Percentiles rank a stretch among this genome's conserved stretches.
These are phyloP conservation scores for Amanita exitialis DNA, from an alignment of 768 basidiomycete species.

Conservation along the genomic window DNA sequence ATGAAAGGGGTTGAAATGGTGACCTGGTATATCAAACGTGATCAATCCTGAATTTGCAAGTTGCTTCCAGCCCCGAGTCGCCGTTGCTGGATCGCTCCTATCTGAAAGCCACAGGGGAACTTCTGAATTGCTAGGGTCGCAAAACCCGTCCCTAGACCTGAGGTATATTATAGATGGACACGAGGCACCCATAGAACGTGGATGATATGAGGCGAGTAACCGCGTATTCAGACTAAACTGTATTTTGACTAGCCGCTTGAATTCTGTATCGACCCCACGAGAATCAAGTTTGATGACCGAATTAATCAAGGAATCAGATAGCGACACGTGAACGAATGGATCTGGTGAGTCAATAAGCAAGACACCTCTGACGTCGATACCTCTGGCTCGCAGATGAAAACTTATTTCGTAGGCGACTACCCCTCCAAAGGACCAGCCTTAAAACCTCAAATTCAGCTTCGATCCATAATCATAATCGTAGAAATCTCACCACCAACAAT, in stretches of 20 bases:
- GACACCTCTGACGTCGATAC: conserved; percentile 41
- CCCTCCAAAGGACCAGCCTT: conserved; percentile 78
- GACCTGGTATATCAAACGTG: conserved; percentile 48
- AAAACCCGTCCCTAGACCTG: conserved; percentile 40
- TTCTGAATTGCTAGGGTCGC: conserved; percentile 17
- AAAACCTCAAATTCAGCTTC: not conserved
- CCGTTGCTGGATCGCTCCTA: conserved; percentile 22
- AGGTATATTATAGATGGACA: conserved; percentile 35
- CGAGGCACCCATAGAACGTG: conserved; percentile 11
- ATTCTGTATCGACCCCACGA: conserved; percentile 17
- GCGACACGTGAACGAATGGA: conserved; percentile 39
- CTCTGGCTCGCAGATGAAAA: conserved; percentile 32
- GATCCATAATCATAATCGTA: not conserved
- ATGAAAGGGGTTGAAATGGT: conserved; percentile 57
- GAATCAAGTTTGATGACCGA: conserved; percentile 25
- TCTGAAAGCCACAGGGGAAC: conserved; percentile 46
- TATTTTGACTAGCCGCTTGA: conserved; percentile 25
- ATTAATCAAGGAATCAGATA: conserved; percentile 45
- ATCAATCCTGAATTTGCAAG: conserved; percentile 27
- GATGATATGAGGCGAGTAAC: conserved; percentile 38
- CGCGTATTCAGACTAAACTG: conserved; percentile 41
- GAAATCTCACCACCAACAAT: conserved; percentile 47
- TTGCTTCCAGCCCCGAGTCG: conserved; percentile 37
- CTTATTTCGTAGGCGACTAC: conserved; percentile 61
- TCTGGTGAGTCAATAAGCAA: conserved; percentile 60